A percentile compares a stretch with the other conserved stretches of the same genome.
Evolutionary conservation across 2,329 filamentous ascomycete genomes (phyloP).

Genomic region (Colletotrichum incanum): DNA sequence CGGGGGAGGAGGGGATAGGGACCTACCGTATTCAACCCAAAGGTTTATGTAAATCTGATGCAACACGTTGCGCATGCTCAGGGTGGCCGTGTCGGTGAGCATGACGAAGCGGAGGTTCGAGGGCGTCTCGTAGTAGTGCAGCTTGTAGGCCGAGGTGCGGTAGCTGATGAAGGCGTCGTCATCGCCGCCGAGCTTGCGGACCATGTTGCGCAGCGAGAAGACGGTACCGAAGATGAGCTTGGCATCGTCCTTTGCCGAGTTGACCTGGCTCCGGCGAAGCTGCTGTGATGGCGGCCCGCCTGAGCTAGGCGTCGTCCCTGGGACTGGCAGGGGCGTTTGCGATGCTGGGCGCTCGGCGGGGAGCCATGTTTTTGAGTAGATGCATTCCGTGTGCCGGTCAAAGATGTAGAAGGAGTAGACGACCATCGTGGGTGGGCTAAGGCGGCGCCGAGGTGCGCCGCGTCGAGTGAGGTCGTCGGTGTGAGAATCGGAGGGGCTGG

Average conservation of each 20-base stretch:
- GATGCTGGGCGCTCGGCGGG: constrained; percentile 58
- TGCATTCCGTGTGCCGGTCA: constrained; percentile 98
- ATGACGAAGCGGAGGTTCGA: constrained; percentile 97
- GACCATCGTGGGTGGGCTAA: constrained; percentile 77
- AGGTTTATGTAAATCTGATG: constrained; percentile 99
- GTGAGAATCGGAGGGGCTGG: neutral
- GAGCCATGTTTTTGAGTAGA: constrained; percentile 93
- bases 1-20: constrained; percentile 33
- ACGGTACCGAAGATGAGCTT: constrained; percentile 98
- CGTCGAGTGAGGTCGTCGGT: neutral
- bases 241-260: constrained; percentile 80
- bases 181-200: constrained; percentile 91
- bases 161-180: constrained; percentile 97
- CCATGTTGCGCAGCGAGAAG: constrained; percentile 97
- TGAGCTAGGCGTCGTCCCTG: constrained; percentile 40
- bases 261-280: constrained; percentile 22
- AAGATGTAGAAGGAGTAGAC: constrained; percentile 99
- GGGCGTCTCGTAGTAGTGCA: constrained; percentile 99
- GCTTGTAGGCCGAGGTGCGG: constrained; percentile 94
- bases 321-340: constrained; percentile 61
- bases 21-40: constrained; percentile 92
- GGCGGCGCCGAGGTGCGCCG: constrained; percentile 15
- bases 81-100: constrained; percentile 90
- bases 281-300: constrained; percentile 37
- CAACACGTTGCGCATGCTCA: constrained; percentile 93